Base-by-base conservation (phyloP, 345 rosid genomes). In the Eutrema japonicum region DNA sequence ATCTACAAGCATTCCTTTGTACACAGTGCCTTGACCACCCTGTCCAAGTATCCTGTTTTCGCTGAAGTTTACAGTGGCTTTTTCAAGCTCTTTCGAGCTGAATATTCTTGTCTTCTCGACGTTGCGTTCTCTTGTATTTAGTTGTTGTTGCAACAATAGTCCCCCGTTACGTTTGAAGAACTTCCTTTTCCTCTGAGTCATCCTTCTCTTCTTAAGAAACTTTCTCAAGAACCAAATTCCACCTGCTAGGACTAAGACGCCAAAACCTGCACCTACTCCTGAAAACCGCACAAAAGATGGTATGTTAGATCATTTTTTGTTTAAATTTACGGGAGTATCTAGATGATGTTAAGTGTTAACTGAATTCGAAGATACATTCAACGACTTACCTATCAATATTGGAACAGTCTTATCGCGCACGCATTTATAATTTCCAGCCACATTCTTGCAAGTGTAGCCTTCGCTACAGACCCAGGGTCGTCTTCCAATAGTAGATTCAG, bases 21-120 rank as follows among this genome's bases (percentile, higher is more conserved):
- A 84, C 7, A 84, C 87, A 0, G 73, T 82, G 0, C 84, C 83
- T 1, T 59, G 64, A 18, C 64, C 64, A 14, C 64, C 64, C 0
- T 22, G 64, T 10, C 64, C 64, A 38, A 59, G 46, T 45, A 84
- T 12, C 27, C 52, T 65, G 12, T 53, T 77, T 41, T 64, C 79
- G 37, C 55, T 51, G 27, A 66, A 81, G 69, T 79, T 79, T 55
- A 79, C 60, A 0, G 86, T 81, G 1, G 88, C 84, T 29, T 75
- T 77, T 13, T 18, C 40, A 6, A 85, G 82, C 52, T 85, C 84
- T 7, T 68, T 76, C 0, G 75, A 68, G 46, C 1, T 38, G 33
- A 59, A 59, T 38, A 59, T 18, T 38, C 47, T 38, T 13, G 50
- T 61, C 36, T 57, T 75, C n/a, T 71, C 80, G 0, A 62, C 18